Conservation (phyloP, 2,329 filamentous ascomycete species). For the Ophiocordyceps unilateralis region DNA sequence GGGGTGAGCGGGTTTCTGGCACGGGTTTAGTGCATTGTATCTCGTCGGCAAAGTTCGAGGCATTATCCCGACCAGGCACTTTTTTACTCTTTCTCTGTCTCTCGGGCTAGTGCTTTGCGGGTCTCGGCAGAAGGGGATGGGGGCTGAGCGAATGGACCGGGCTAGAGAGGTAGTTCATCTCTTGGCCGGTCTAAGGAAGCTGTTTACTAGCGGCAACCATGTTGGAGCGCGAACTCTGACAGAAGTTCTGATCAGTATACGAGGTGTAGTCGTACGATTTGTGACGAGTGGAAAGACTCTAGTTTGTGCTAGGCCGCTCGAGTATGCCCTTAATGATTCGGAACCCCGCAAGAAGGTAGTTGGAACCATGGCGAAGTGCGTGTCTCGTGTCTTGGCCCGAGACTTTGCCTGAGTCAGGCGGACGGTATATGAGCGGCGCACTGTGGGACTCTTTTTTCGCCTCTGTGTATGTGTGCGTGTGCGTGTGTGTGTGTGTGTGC, state of each 20-base stretch:
- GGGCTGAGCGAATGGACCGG: too few species aligned
- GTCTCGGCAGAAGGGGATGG: not conserved
- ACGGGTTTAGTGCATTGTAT: not conserved
- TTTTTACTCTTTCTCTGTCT: not conserved
- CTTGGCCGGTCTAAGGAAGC: not conserved
- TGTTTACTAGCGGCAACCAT: not conserved
- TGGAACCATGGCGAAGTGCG: too few species aligned
- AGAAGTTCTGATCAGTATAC: not conserved
- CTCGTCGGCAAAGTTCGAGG: not conserved
- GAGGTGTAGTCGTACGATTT: not conserved
- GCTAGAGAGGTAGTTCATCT: not conserved
- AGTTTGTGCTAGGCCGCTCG: too few species aligned
- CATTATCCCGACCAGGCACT: not conserved
- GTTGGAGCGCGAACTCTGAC: not conserved
- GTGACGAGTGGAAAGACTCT: too few species aligned
- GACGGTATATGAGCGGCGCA: too few species aligned
- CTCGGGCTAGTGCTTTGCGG: not conserved
- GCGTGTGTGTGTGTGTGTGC: too few species aligned
- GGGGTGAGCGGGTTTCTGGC: slow-evolving; percentile 6
- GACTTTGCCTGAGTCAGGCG: too few species aligned
- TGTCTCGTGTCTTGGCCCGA: too few species aligned
- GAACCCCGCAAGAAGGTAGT: too few species aligned
- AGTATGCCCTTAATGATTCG: too few species aligned
- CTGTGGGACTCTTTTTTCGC: too few species aligned
- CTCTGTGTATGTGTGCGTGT: too few species aligned